A percentile compares a stretch with the other conserved stretches of the same genome.
Evolutionary conservation across 495 filamentous ascomycete genomes (phyloP).

Genomic region (Lepidopterella palustris): DNA sequence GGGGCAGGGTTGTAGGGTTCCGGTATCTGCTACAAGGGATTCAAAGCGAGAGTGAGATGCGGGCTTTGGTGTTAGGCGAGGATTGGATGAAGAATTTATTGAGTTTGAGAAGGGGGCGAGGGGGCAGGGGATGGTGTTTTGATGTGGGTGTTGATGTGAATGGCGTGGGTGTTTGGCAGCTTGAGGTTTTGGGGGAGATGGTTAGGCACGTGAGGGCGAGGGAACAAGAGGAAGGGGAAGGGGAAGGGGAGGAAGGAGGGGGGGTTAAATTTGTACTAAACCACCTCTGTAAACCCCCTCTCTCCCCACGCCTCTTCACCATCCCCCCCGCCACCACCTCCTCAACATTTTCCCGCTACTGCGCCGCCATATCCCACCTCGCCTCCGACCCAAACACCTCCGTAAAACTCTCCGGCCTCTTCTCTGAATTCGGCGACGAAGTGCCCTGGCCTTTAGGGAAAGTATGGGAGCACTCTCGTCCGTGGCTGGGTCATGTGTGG

Average conservation of each 20-base stretch:
- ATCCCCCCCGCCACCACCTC: not conserved
- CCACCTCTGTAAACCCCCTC: slow-evolving; percentile 82
- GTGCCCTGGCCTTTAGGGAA: slow-evolving; percentile 34
- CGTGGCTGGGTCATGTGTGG: slow-evolving; percentile 63
- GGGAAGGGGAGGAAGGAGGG: slow-evolving; percentile 45
- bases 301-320: slow-evolving; percentile 36
- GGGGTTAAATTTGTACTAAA: slow-evolving; percentile 62
- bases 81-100: slow-evolving; percentile 63
- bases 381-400: slow-evolving; percentile 45
- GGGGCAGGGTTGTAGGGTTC: slow-evolving; percentile 56
- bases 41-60: slow-evolving; percentile 44
- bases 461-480: slow-evolving; percentile 42
- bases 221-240: slow-evolving; percentile 38
- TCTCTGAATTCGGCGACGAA: slow-evolving; percentile 57
- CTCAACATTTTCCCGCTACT: slow-evolving; percentile 34
- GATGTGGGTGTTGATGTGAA: slow-evolving; percentile 77
- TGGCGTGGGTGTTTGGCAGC: slow-evolving; percentile 59
- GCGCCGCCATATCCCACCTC: slow-evolving; percentile 34
- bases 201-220: slow-evolving; percentile 56
- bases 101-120: slow-evolving; percentile 48
- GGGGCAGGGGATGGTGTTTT: slow-evolving; percentile 54
- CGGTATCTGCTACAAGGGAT: slow-evolving; percentile 78
- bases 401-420: slow-evolving; percentile 84
- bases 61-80: slow-evolving; percentile 44
- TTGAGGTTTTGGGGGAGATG: slow-evolving; percentile 67